Evolutionary conservation across 129 eudicot species (phyloP).

Genomic region (Artemisia annua): DNA sequence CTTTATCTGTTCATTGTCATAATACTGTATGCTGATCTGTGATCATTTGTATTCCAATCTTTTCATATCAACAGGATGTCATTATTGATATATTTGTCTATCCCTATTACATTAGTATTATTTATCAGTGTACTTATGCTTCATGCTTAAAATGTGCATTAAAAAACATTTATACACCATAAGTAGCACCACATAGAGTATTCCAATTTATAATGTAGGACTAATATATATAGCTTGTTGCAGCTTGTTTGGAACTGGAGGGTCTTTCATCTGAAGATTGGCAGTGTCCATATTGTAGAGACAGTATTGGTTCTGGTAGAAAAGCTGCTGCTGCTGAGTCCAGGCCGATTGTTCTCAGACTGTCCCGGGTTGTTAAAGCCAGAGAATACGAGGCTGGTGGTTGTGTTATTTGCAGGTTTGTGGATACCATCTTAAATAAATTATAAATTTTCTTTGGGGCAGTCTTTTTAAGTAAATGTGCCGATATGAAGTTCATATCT

Average conservation of each 20-base stretch:
- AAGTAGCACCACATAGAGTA: not conserved
- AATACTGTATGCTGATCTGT: not conserved
- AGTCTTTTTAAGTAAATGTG: conserved; percentile 5
- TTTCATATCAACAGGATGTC: conserved; percentile 9
- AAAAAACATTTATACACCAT: not conserved
- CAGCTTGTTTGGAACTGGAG: conserved; percentile 81
- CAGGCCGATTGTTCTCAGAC: conserved; percentile 63
- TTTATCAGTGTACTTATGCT: not conserved
- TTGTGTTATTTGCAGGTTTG: conserved; percentile 94
- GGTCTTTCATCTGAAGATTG: conserved; percentile 61
- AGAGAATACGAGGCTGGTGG: conserved; percentile 83
- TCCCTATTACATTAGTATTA: not conserved
- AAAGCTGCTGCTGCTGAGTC: conserved; percentile 57
- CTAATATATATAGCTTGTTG: conserved; percentile 39
- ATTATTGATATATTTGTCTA: conserved; percentile 13
- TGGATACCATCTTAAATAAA: conserved; percentile 6
- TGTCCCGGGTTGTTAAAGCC: conserved; percentile 77
- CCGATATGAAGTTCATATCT: not conserved
- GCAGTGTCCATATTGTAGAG: conserved; percentile 71
- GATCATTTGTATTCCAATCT: not conserved
- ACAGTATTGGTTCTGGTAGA: conserved; percentile 51
- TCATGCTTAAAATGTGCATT: conserved; percentile 16
- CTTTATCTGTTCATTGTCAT: conserved; percentile 11
- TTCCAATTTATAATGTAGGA: not conserved
- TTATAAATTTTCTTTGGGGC: not conserved